A percentile compares a stretch with the other conserved stretches of the same genome.
phyloP scores from a whole-genome alignment of 2,329 filamentous ascomycete genomes.

The Nigrospora sphaerica region DNA sequence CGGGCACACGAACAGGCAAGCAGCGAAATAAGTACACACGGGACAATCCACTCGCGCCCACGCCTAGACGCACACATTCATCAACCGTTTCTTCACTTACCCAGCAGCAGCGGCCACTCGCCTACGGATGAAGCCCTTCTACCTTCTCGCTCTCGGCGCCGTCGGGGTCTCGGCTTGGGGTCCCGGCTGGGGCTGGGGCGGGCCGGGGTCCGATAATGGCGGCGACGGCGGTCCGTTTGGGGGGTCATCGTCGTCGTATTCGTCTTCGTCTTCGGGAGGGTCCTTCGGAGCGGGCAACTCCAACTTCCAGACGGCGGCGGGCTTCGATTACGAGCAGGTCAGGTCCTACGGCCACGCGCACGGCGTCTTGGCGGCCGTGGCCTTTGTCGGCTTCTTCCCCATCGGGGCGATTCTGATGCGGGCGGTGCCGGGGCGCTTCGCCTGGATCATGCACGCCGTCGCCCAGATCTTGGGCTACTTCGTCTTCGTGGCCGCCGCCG shows the following conservation, averaged over 20 bases:
- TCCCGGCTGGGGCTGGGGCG: neutral
- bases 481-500: slow-evolving; percentile 30
- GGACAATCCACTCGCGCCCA: too few relatives aligned
- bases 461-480: slow-evolving; percentile 29
- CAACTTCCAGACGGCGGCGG: slow-evolving; percentile 2
- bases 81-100: too few relatives aligned
- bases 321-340: slow-evolving; percentile 20
- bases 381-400: slow-evolving; percentile 36
- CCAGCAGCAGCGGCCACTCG: too few relatives aligned
- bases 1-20: too few relatives aligned
- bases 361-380: slow-evolving; percentile 31
- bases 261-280: too few relatives aligned
- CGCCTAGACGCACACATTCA: too few relatives aligned
- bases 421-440: slow-evolving; percentile 24
- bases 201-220: neutral
- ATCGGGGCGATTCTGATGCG: slow-evolving; percentile 35
- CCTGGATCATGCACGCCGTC: slow-evolving; percentile 29
- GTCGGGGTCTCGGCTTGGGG: neutral
- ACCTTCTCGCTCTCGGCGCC: too few relatives aligned
- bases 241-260: neutral
- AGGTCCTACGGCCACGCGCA: slow-evolving; percentile 27
- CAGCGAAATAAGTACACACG: too few relatives aligned
- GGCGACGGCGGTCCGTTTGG: neutral
- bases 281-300: neutral
- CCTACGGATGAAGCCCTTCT: too few relatives aligned